Conservation (phyloP, 768 basidiomycete species). For the Psilocybe sp. region DNA sequence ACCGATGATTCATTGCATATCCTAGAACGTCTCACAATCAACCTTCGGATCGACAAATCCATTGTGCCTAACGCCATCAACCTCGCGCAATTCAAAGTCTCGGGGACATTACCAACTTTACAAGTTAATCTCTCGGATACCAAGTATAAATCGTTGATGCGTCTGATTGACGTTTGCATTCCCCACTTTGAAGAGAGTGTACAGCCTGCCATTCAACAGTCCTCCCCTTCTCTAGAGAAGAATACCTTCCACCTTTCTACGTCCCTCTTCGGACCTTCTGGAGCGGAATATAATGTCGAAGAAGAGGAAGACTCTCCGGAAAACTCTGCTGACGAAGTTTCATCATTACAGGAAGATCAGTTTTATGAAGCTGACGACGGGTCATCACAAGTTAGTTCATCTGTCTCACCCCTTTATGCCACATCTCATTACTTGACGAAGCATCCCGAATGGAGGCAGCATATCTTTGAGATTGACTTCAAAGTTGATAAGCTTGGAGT, state of each 20-base stretch:
- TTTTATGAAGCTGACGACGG: constrained; percentile 77
- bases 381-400: constrained; percentile 43
- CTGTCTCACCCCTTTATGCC: not conserved
- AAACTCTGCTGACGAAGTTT: constrained; percentile 33
- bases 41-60: constrained; percentile 86
- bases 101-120: constrained; percentile 83
- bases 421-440: constrained; percentile 13
- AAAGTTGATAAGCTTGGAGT: constrained; percentile 81
- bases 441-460: constrained; percentile 47
- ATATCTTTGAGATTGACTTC: constrained; percentile 82
- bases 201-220: constrained; percentile 6
- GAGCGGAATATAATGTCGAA: constrained; percentile 69
- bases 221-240: constrained; percentile 17
- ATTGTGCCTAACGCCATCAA: constrained; percentile 83
- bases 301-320: constrained; percentile 48
- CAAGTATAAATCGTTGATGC: constrained; percentile 91
- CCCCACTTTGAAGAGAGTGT: constrained; percentile 69
- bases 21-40: constrained; percentile 88
- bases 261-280: constrained; percentile 49
- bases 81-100: constrained; percentile 85
- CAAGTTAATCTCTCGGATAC: constrained; percentile 88
- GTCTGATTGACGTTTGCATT: constrained; percentile 85
- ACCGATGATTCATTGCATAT: constrained; percentile 71
- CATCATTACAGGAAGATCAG: constrained; percentile 38
- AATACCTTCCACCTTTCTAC: constrained; percentile 50